These are phyloP conservation scores for Papilionanthe hybrid DNA, from an alignment of 116 monocot genomes.

Conservation along the genomic window DNA sequence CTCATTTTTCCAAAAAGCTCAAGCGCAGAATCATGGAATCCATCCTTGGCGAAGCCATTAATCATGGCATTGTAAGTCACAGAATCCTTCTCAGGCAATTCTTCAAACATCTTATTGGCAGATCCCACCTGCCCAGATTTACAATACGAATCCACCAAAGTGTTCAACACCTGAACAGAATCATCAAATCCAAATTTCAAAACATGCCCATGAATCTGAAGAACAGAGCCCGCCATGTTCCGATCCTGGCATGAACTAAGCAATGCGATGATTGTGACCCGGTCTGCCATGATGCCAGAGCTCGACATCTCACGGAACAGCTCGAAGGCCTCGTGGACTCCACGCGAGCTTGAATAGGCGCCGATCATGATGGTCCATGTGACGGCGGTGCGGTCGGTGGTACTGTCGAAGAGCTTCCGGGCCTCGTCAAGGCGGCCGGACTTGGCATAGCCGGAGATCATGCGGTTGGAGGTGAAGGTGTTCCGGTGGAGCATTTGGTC, in stretches of 20 bases:
- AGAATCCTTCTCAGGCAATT: constrained; percentile 37
- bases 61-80: constrained; percentile 76
- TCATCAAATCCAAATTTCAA: constrained; percentile 42
- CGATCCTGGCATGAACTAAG: constrained; percentile 37
- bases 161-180: constrained; percentile 49
- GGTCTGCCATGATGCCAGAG: constrained; percentile 35
- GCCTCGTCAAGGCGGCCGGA: constrained; percentile 47
- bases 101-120: constrained; percentile 36
- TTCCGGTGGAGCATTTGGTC: constrained; percentile 68
- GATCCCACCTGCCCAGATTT: constrained; percentile 42
- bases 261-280: constrained; percentile 35
- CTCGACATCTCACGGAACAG: constrained; percentile 54
- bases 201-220: constrained; percentile 40
- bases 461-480: constrained; percentile 50
- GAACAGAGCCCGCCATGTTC: constrained; percentile 14
- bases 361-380: constrained; percentile 85
- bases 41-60: constrained; percentile 56
- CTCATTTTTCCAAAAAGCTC: constrained; percentile 53
- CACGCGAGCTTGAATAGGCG: constrained; percentile 21
- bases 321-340: constrained; percentile 24
- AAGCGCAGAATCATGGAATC: constrained; percentile 32
- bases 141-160: constrained; percentile 74
- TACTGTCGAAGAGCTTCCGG: constrained; percentile 31
- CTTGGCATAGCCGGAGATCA: constrained; percentile 64
- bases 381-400: constrained; percentile 31